Conservation (phyloP, 129 eudicot genomes). For the Ambrosia artemisiifolia region DNA sequence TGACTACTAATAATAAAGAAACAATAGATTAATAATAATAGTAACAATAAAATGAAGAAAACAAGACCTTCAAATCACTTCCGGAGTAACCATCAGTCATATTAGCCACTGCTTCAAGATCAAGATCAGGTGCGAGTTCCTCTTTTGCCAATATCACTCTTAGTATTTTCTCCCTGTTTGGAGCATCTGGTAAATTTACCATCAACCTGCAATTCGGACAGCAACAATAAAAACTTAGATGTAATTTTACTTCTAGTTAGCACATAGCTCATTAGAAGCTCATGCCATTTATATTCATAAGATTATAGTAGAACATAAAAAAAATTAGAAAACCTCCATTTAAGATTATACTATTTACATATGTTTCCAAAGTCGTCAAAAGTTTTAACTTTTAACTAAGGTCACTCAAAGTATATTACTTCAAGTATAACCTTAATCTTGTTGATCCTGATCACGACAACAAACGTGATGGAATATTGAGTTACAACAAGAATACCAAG, state of each 20-base stretch:
- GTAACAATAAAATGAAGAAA: not conserved
- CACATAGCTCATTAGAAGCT: not conserved
- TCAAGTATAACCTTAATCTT: no score
- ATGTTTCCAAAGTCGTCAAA: no score
- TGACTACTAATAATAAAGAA: not conserved
- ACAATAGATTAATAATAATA: not conserved
- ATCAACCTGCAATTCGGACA: slow-evolving; percentile 53
- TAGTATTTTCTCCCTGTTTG: slow-evolving; percentile 73
- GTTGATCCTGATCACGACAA: no score
- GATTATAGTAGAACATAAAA: not conserved
- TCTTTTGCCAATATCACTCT: slow-evolving; percentile 78
- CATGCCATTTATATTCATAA: not conserved
- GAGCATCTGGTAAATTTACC: slow-evolving; percentile 87
- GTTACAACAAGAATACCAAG: no score
- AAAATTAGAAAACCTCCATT: not conserved
- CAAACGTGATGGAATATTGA: no score
- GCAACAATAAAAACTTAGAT: not conserved
- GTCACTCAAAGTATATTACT: no score
- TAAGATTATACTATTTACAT: not conserved
- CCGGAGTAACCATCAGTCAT: slow-evolving; percentile 94
- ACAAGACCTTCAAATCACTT: slow-evolving; percentile 83
- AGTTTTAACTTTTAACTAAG: no score
- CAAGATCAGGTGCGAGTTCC: slow-evolving; percentile 64
- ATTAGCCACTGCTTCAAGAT: slow-evolving; percentile 73
- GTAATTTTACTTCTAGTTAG: not conserved